Evolutionary conservation across 192 early-diverging fungal species (phyloP).

Genomic region (Coemansia sp.): DNA sequence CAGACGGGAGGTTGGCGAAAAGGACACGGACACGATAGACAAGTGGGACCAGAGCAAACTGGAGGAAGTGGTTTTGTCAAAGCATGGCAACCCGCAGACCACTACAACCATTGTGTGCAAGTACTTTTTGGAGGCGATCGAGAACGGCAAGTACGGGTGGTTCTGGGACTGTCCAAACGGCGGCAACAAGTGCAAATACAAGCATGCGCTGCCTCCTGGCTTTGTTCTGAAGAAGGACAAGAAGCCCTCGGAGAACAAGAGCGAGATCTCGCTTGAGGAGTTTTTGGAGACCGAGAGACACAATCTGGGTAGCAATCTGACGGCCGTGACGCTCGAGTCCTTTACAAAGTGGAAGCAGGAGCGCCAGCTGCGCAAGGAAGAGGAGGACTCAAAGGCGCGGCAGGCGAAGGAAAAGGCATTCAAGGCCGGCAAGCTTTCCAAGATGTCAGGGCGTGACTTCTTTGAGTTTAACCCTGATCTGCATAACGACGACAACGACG

Average conservation of each 20-base stretch:
- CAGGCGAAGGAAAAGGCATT: slow-evolving; percentile 81
- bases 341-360: slow-evolving; percentile 94
- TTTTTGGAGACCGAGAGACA: slow-evolving; percentile 99
- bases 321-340: slow-evolving; percentile 91
- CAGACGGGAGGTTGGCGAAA: slow-evolving; percentile 57
- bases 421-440: slow-evolving; percentile 85
- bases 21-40: slow-evolving; percentile 88
- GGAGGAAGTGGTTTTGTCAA: slow-evolving; percentile 83
- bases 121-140: slow-evolving; percentile 96
- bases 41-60: slow-evolving; percentile 92
- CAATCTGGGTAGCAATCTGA: slow-evolving; percentile 86
- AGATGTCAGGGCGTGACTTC: slow-evolving; percentile 95
- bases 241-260: slow-evolving; percentile 73
- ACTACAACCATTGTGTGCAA: slow-evolving; percentile 99
- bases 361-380: slow-evolving; percentile 70
- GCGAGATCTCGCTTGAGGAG: slow-evolving; percentile 92
- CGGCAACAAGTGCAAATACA: slow-evolving; percentile 91
- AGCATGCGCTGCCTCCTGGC: slow-evolving; percentile 94
- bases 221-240: slow-evolving; percentile 95
- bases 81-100: slow-evolving; percentile 80
- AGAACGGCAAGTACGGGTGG: slow-evolving; percentile 95
- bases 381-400: slow-evolving; percentile 63
- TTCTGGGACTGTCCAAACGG: slow-evolving; percentile 99
- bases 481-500: slow-evolving; percentile 72
- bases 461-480: slow-evolving; percentile 97